Evolutionary conservation across 2,329 filamentous ascomycete species (phyloP), one percentile per base, ranked within the genome.

Genomic region (Monilinia fructigena): DNA sequence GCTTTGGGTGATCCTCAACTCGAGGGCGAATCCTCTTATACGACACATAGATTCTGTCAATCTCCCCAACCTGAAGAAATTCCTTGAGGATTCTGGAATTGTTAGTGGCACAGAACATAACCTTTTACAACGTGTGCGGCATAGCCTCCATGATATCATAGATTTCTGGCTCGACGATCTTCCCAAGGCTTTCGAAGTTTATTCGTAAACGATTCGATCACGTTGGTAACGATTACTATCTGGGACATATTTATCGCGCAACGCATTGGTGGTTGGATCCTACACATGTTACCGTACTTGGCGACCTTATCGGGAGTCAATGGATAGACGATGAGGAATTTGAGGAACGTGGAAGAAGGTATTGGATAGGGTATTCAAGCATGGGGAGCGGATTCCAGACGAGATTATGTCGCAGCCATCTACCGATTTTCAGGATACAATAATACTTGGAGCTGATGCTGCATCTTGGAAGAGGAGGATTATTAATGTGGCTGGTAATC

Each of bases 241-340:
- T 99, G 42, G n/a, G 91, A 26, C 95, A 99, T 77, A 93, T 97
- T 67, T 97, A 96, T 78, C 86, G 92, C 20, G 90, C 88, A 0
- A 78, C 97, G 60, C 84, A 86, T 71, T 96, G 93, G 92, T 96
- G 91, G 89, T 86, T 90, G 0, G 80, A 82, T 20, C 95, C 95
- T 11, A 96, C 92, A 0, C 95, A 99, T 76, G 86, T 95, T 26
- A 88, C 90, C 0, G 93, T 98, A 0, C 82, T 99, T 4, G 95
- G 95, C 3, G 95, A 99, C 76, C 81, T 99, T 67, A 81, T 99
- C 12, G 95, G 95, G 12, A 97, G 93, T 74, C 95, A 99, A 77
- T 99, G 95, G 95, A 90, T 99, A 68, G 85, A 85, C 61, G 88
- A 97, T 75, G 85, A 83, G 40, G 95, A 99, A 78, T 99, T 99